Conservation (phyloP, 2,329 filamentous ascomycete genomes). For the Penicillium sp. region DNA sequence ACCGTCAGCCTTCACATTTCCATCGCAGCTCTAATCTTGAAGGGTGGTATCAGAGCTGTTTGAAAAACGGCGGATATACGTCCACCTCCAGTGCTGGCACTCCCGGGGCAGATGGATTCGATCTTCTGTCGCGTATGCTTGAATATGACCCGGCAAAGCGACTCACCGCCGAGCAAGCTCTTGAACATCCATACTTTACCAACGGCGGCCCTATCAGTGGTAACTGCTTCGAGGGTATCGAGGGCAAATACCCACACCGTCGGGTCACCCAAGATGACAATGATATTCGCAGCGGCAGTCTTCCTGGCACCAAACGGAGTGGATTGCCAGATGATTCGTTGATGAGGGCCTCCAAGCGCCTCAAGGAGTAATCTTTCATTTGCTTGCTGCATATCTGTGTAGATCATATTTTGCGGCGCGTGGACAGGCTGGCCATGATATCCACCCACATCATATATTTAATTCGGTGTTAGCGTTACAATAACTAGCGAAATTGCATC, state of each 20-base stretch:
- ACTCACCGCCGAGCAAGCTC: constrained; percentile 79
- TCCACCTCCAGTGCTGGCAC: constrained; percentile 51
- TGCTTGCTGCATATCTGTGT: not conserved
- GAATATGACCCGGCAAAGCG: constrained; percentile 92
- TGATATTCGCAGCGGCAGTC: constrained; percentile 84
- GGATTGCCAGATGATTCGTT: constrained; percentile 79
- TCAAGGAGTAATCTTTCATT: constrained; percentile 45
- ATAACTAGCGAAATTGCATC: not conserved
- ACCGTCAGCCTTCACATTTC: constrained; percentile 48
- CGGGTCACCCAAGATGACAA: constrained; percentile 93
- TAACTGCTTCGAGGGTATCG: constrained; percentile 88
- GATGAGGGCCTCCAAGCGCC: constrained; percentile 55
- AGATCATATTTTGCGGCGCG: not conserved
- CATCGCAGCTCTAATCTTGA: constrained; percentile 63
- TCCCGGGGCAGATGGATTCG: constrained; percentile 74
- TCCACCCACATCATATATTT: not conserved
- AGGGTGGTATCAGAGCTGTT: constrained; percentile 73
- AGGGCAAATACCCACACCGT: constrained; percentile 83
- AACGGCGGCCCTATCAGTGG: constrained; percentile 66
- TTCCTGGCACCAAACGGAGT: constrained; percentile 87
- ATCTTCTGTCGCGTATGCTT: constrained; percentile 75
- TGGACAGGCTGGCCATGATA: constrained; percentile 1
- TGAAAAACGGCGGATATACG: constrained; percentile 58
- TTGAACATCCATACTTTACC: constrained; percentile 88
- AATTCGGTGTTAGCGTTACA: constrained; percentile 1